Evolutionary conservation across 306 rosid genomes (phyloP).

Genomic region (Vicia sativa): DNA sequence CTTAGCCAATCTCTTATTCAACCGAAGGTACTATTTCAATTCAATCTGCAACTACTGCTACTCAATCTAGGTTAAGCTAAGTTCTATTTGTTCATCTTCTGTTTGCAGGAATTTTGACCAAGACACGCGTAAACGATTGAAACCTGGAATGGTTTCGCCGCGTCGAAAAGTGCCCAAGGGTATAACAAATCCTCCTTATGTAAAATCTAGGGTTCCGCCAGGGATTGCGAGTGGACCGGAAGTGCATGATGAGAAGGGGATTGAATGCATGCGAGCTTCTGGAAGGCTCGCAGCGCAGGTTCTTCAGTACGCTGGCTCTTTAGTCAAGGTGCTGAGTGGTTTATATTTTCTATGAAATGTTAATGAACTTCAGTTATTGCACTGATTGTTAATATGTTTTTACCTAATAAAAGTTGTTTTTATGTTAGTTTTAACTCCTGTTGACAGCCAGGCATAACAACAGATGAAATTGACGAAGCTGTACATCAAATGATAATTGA

Average conservation of each 20-base stretch:
- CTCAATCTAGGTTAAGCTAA: background rate
- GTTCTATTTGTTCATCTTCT: background rate
- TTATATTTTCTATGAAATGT: too few species aligned
- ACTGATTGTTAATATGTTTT: constrained; percentile 20
- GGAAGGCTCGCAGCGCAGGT: constrained; percentile 96
- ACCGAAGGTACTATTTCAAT: constrained; percentile 60
- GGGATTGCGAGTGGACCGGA: constrained; percentile 79
- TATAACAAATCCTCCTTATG: constrained; percentile 76
- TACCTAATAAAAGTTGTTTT: constrained; percentile 2
- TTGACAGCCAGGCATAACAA: constrained; percentile 94
- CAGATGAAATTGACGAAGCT: constrained; percentile 92
- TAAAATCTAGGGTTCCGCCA: constrained; percentile 61
- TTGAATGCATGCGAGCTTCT: constrained; percentile 89
- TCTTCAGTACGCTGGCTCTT: constrained; percentile 88
- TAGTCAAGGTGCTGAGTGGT: constrained; percentile 69
- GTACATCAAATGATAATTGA: constrained; percentile 96
- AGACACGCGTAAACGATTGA: constrained; percentile 58
- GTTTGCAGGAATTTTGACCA: constrained; percentile 65
- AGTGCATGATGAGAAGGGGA: constrained; percentile 83
- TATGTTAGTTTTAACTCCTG: constrained; percentile 53
- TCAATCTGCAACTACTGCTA: background rate
- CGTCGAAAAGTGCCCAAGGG: constrained; percentile 68
- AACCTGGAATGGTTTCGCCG: constrained; percentile 88
- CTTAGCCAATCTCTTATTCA: constrained; percentile 70
- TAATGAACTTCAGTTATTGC: background rate